phyloP scores from a whole-genome alignment of 768 basidiomycete genomes.

The Boletus bicolor region DNA sequence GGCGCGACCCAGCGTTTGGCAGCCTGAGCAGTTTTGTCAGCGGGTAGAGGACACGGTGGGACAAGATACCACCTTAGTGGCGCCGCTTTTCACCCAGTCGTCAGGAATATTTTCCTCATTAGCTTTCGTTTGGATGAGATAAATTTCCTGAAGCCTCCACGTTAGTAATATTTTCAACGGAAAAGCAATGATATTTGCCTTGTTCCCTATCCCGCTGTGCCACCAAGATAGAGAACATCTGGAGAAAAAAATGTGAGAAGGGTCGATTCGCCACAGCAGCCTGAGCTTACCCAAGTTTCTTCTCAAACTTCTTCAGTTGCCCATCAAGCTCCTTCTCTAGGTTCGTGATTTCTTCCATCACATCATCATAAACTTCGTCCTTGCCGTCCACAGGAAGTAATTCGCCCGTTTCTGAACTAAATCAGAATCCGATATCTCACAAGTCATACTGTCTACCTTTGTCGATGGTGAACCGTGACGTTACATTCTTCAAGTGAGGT shows the following conservation, averaged over 20 bases:
- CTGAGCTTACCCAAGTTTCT: conserved; percentile 56
- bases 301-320: conserved; percentile 62
- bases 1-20: conserved; percentile 76
- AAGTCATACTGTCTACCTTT: conserved; percentile 45
- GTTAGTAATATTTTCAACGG: not conserved
- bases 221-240: conserved; percentile 56
- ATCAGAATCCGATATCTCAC: conserved; percentile 20
- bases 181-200: conserved; percentile 41
- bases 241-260: conserved; percentile 25
- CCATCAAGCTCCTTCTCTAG: conserved; percentile 73
- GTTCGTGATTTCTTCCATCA: conserved; percentile 64
- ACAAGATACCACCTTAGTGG: conserved; percentile 63
- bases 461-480: conserved; percentile 58
- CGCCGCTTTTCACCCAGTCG: conserved; percentile 76
- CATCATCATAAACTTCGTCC: conserved; percentile 79
- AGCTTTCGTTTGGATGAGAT: conserved; percentile 73
- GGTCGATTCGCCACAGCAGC: conserved; percentile 5
- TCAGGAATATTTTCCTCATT: conserved; percentile 65
- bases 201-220: conserved; percentile 82
- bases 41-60: not conserved
- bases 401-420: conserved; percentile 54
- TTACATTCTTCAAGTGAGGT: conserved; percentile 67
- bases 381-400: conserved; percentile 82
- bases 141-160: conserved; percentile 68
- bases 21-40: conserved; percentile 41